phyloP scores from a whole-genome alignment of 495 filamentous ascomycete species.

The Aspergillus bertholletiae region DNA sequence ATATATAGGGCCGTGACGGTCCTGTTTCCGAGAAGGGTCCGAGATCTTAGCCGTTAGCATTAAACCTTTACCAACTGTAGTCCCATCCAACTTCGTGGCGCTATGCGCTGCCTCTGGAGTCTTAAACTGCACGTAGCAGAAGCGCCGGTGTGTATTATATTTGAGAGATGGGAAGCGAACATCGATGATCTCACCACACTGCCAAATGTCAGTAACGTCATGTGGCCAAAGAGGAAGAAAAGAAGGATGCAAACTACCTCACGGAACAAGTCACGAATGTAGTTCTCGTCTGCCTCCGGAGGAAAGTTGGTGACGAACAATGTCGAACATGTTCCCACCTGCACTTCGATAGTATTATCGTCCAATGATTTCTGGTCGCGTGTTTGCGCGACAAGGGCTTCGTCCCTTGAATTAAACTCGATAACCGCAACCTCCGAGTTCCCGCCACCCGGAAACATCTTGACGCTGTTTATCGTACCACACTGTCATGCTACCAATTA shows the following conservation, averaged over 20 bases:
- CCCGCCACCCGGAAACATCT: conserved; percentile 53
- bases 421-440: conserved; percentile 68
- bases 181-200: conserved; percentile 78
- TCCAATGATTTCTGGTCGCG: conserved; percentile 73
- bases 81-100: conserved; percentile 69
- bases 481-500: conserved; percentile 43
- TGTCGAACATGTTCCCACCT: conserved; percentile 68
- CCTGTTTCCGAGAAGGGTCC: conserved; percentile 70
- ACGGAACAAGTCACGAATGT: conserved; percentile 72
- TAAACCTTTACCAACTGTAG: conserved; percentile 58
- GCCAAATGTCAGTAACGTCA: conserved; percentile 19
- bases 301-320: conserved; percentile 92
- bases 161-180: conserved; percentile 89
- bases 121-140: conserved; percentile 90
- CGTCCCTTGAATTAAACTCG: conserved; percentile 78
- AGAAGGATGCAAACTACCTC: conserved; percentile 34
- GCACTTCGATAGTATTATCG: conserved; percentile 65
- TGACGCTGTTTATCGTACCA: conserved; percentile 75
- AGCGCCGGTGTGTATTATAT: conserved; percentile 80
- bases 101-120: conserved; percentile 57
- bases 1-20: conserved; percentile 73
- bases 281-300: conserved; percentile 75
- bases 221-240: background rate
- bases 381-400: conserved; percentile 74
- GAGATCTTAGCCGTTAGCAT: conserved; percentile 78